Evolutionary conservation across 2,329 filamentous ascomycete genomes (phyloP).

Genomic region (Penicillium griseofulvum): DNA sequence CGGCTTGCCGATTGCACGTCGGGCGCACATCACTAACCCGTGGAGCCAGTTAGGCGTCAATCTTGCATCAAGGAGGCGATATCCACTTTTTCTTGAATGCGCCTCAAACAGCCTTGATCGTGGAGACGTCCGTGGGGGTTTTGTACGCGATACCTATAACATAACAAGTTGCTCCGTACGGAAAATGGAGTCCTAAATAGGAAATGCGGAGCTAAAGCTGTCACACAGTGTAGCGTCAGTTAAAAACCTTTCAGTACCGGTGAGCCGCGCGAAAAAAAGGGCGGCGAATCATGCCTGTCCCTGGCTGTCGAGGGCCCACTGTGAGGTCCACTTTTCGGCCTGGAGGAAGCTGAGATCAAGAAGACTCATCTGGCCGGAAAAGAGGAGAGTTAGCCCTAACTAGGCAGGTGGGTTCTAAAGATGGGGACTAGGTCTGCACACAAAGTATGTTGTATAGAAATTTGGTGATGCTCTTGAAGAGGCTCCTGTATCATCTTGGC

Average conservation of each 20-base stretch:
- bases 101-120: neutral
- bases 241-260: constrained; percentile 15
- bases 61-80: neutral
- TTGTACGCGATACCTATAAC: neutral
- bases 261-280: constrained; percentile 8
- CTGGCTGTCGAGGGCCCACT: constrained; percentile 12
- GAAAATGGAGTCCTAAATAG: neutral
- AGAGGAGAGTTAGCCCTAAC: constrained; percentile 4
- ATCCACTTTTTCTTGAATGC: constrained; percentile 1
- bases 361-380: constrained; percentile 4
- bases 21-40: constrained; percentile 5
- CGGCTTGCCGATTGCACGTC: constrained; percentile 10
- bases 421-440: neutral
- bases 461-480: neutral
- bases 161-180: no score
- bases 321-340: neutral
- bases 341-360: constrained; percentile 20
- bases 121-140: constrained; percentile 6
- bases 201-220: constrained; percentile 2
- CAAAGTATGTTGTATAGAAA: neutral
- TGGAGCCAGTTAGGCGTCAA: constrained; percentile 8
- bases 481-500: neutral
- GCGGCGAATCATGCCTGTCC: constrained; percentile 13
- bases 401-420: constrained; percentile 7
- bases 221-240: neutral